Conservation (phyloP, 164 flowering plant genomes). For the Aristolochia californica region DNA sequence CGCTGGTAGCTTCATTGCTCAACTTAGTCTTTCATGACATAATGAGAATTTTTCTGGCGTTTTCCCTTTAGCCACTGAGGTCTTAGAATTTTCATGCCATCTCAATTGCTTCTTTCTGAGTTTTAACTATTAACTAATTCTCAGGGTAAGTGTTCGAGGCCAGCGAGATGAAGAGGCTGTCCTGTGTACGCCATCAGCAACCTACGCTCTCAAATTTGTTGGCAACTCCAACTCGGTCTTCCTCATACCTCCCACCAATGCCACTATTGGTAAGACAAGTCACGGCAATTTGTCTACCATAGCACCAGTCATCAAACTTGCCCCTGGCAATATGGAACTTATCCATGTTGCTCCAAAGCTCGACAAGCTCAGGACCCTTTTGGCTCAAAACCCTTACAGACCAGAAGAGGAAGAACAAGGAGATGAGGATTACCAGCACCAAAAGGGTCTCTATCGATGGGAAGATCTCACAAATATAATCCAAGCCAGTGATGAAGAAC, state of each 20-base stretch:
- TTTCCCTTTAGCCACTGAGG: too few relatives aligned
- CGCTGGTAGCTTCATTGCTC: too few relatives aligned
- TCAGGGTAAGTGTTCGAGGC: constrained; percentile 68
- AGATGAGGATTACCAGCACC: not conserved
- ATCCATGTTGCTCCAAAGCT: constrained; percentile 73
- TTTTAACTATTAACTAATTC: not conserved
- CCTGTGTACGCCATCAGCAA: constrained; percentile 71
- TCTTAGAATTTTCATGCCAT: too few relatives aligned
- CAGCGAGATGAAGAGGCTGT: constrained; percentile 77
- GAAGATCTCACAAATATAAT: constrained; percentile 51
- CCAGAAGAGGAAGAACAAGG: constrained; percentile 32
- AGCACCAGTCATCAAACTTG: constrained; percentile 56
- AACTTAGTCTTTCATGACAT: too few relatives aligned
- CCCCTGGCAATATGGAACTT: constrained; percentile 71
- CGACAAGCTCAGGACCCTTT: constrained; percentile 57
- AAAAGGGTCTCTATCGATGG: constrained; percentile 48
- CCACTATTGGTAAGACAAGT: constrained; percentile 4
- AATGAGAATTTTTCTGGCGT: too few relatives aligned
- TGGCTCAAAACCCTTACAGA: constrained; percentile 44
- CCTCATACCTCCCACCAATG: constrained; percentile 56
- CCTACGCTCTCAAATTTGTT: constrained; percentile 74
- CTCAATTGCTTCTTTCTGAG: too few relatives aligned
- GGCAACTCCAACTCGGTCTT: constrained; percentile 78
- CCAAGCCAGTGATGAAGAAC: constrained; percentile 87
- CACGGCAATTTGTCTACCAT: constrained; percentile 6